These are phyloP conservation scores for Ambrosiella beaveri DNA, from an alignment of 2,329 filamentous ascomycete species.

Conservation along the genomic window DNA sequence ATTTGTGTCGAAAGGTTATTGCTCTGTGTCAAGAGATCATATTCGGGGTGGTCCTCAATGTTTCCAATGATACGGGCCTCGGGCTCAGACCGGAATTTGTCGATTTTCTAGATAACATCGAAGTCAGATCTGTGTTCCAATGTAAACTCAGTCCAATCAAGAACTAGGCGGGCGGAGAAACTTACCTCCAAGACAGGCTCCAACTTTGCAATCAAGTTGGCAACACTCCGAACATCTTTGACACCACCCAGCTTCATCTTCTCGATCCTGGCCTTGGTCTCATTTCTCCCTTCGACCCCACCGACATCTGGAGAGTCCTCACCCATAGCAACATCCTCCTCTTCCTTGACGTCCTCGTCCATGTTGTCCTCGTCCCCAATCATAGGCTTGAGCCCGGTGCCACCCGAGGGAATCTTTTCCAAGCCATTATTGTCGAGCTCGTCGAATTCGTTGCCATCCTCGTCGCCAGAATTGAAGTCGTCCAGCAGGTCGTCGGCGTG, in stretches of 20 bases:
- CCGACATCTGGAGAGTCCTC: constrained; percentile 37
- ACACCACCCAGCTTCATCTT: constrained; percentile 61
- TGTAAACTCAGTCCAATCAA: constrained; percentile 40
- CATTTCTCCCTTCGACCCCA: constrained; percentile 49
- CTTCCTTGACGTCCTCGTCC: constrained; percentile 37
- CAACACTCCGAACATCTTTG: constrained; percentile 64
- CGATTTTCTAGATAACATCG: constrained; percentile 52
- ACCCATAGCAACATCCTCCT: constrained; percentile 34
- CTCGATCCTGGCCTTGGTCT: constrained; percentile 44
- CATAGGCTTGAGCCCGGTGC: constrained; percentile 37
- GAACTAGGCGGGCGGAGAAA: constrained; percentile 16
- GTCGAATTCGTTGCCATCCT: constrained; percentile 21
- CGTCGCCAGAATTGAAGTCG: constrained; percentile 44
- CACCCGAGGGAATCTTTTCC: constrained; percentile 21
- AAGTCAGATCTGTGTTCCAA: constrained; percentile 50
- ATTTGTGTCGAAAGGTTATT: constrained; percentile 84
- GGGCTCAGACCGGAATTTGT: constrained; percentile 53
- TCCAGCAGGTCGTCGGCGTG: constrained; percentile 83
- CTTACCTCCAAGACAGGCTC: constrained; percentile 70
- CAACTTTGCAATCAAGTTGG: constrained; percentile 63
- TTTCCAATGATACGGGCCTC: constrained; percentile 55
- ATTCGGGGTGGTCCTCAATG: constrained; percentile 83
- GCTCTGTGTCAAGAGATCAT: constrained; percentile 71
- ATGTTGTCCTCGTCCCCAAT: constrained; percentile 35
- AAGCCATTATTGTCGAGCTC: constrained; percentile 1